Evolutionary conservation across 1,284 basidiomycete genomes (phyloP).

Genomic region (Ustilago nuda): DNA sequence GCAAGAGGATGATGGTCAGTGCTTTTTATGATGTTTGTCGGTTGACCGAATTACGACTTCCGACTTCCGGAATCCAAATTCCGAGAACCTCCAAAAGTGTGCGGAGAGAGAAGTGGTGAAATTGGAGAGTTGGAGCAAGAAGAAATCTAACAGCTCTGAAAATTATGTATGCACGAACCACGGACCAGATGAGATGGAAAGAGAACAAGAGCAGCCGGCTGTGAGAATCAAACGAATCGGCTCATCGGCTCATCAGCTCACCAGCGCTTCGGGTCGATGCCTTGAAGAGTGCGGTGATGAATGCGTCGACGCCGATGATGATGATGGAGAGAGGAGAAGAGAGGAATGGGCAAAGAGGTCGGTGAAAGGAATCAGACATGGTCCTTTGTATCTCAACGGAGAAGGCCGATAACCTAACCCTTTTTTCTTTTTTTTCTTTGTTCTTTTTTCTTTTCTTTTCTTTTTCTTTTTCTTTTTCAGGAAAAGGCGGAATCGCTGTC

Average conservation of each 20-base stretch:
- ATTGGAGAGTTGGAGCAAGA: background rate
- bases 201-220: background rate
- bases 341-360: too few species aligned
- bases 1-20: background rate
- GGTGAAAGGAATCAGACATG: background rate
- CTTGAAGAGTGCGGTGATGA: too few species aligned
- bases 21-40: too few species aligned
- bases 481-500: conserved; percentile 5
- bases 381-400: background rate
- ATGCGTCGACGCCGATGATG: background rate
- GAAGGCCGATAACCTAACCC: background rate
- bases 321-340: background rate
- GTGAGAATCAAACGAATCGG: background rate
- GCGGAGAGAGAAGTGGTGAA: background rate
- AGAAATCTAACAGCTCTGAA: background rate
- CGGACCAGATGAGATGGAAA: conserved; percentile 17
- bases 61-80: too few species aligned
- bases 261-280: too few species aligned
- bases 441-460: background rate
- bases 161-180: background rate
- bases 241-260: background rate
- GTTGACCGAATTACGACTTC: too few species aligned
- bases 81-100: background rate
- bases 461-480: background rate
- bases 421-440: too few species aligned